Percentiles rank a stretch among this genome's conserved stretches.
phyloP scores from a whole-genome alignment of 2,329 filamentous ascomycete species.

The Rhynchosporium graminicola region DNA sequence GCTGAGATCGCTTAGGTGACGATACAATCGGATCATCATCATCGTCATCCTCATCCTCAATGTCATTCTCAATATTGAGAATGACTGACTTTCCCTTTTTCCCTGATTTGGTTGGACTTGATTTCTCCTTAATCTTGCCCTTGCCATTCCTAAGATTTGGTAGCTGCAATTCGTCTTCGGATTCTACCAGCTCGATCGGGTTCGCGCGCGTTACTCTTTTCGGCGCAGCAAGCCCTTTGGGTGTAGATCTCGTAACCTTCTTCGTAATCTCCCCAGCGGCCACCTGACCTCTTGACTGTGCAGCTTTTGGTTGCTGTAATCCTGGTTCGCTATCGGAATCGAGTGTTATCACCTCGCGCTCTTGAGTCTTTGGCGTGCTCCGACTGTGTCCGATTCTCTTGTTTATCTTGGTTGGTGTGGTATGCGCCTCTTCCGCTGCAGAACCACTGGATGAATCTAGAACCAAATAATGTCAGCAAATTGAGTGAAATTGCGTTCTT shows the following conservation, averaged over 20 bases:
- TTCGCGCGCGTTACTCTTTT: neutral
- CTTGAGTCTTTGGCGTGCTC: neutral
- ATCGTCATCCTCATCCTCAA: conserved; percentile 5
- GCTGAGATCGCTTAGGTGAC: conserved; percentile 20
- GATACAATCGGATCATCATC: conserved; percentile 22
- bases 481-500: neutral
- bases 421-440: conserved; percentile 7
- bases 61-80: neutral
- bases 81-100: neutral
- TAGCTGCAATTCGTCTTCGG: conserved; percentile 14
- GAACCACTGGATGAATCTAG: conserved; percentile 21
- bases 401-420: conserved; percentile 22
- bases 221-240: neutral
- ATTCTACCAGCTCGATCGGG: neutral
- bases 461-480: neutral
- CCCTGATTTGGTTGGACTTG: neutral
- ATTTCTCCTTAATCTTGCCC: neutral
- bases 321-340: conserved; percentile 13
- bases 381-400: conserved; percentile 4
- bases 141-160: neutral
- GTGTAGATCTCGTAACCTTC: neutral
- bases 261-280: neutral
- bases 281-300: neutral
- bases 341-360: neutral
- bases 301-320: neutral